A percentile compares a stretch with the other conserved stretches of the same genome.
phyloP scores from a whole-genome alignment of 2,329 filamentous ascomycete genomes.

The Diaporthe eres region DNA sequence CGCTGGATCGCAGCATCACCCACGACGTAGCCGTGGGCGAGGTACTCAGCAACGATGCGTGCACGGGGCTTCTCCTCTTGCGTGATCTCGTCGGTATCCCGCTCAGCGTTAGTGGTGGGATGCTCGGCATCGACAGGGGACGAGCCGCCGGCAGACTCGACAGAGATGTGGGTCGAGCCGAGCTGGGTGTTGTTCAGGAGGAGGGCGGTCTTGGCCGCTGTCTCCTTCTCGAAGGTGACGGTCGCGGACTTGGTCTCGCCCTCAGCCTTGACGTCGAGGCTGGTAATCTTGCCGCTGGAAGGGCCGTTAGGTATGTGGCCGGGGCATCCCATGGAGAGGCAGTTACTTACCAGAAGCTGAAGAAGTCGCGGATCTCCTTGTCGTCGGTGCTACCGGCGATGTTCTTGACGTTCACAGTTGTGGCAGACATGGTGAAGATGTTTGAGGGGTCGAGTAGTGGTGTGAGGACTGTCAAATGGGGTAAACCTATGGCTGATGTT shows the following conservation, averaged over 20 bases:
- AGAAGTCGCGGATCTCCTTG: conserved; percentile 95
- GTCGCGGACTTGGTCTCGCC: conserved; percentile 84
- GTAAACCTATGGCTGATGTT: conserved; percentile 12
- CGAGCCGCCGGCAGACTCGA: conserved; percentile 77
- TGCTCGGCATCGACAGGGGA: conserved; percentile 71
- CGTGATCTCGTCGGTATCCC: conserved; percentile 78
- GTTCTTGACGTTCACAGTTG: conserved; percentile 89
- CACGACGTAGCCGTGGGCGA: conserved; percentile 93
- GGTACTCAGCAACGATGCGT: conserved; percentile 95
- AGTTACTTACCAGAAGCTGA: conserved; percentile 87
- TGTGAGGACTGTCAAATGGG: neutral
- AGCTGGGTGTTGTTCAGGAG: conserved; percentile 98
- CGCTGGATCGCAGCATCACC: conserved; percentile 81
- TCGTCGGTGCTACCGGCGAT: conserved; percentile 87
- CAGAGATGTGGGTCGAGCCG: conserved; percentile 85
- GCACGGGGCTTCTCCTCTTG: conserved; percentile 98
- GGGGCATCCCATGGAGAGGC: neutral
- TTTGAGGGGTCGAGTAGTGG: conserved; percentile 6
- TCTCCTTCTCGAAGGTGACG: conserved; percentile 98
- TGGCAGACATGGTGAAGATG: conserved; percentile 65
- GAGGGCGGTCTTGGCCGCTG: conserved; percentile 95
- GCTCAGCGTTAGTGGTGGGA: conserved; percentile 67
- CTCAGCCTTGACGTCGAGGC: conserved; percentile 80
- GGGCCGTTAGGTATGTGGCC: conserved; percentile 1
- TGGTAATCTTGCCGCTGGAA: conserved; percentile 88